Conservation (phyloP, 2,329 filamentous ascomycete species). For the Aspergillus ruber region DNA sequence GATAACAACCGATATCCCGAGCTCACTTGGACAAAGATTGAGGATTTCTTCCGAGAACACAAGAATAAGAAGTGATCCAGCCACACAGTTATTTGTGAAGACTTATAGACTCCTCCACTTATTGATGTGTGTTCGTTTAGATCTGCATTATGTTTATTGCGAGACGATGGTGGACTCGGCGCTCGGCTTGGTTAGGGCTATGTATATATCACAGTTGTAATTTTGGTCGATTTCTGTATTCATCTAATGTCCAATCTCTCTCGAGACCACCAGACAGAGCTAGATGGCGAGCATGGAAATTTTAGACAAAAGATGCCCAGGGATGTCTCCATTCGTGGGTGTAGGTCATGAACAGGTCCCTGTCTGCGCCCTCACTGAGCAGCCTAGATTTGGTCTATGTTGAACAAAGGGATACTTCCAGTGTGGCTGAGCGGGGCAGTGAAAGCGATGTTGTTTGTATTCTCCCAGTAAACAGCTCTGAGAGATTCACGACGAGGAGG, state of each 20-base stretch:
- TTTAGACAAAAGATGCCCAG: slow-evolving; percentile 8
- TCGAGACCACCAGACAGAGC: no score
- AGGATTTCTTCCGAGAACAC: slow-evolving; percentile 7
- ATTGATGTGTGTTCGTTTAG: not conserved
- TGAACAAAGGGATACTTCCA: slow-evolving; percentile 21
- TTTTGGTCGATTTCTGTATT: no score
- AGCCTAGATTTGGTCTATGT: slow-evolving; percentile 30
- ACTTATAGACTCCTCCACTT: not conserved
- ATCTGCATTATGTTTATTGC: no score
- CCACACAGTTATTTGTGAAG: not conserved
- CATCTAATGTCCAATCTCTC: no score
- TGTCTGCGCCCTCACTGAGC: slow-evolving; percentile 28
- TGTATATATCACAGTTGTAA: no score
- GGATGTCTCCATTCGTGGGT: slow-evolving; percentile 36
- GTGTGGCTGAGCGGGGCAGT: slow-evolving; percentile 34
- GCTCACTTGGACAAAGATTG: slow-evolving; percentile 3
- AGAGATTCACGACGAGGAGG: no score
- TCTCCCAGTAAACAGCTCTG: no score
- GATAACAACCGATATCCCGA: slow-evolving; percentile 9
- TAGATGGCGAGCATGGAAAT: not conserved
- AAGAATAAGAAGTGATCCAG: not conserved
- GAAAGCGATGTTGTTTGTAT: slow-evolving; percentile 30
- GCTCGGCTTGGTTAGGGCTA: no score
- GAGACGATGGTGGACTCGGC: no score
- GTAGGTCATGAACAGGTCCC: slow-evolving; percentile 36